Base-by-base conservation (phyloP, 2,329 filamentous ascomycete species). In the Trichophyton rubrum region DNA sequence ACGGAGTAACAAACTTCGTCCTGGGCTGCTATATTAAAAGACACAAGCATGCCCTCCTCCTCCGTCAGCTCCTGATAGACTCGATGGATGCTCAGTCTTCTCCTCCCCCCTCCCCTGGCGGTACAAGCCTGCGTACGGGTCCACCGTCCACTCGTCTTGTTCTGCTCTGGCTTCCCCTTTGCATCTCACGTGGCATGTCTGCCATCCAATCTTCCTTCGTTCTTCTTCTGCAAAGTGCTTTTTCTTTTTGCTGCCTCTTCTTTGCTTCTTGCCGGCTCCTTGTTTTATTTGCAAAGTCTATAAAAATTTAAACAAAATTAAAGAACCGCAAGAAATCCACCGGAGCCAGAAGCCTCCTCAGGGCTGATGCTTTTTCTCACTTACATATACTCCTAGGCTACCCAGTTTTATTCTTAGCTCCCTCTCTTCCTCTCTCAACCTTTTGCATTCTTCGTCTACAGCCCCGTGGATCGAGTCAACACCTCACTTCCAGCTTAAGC, bases 321-420 rank as follows among this genome's bases (percentile, higher is more conserved):
- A 35, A 55, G 49, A 55, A 55, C 27, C 49, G 49, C 49, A 55
- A 55, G 49, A 55, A 55, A 55, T 55, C 49, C 49, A 55, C 49
- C 49, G 49, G 20, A n/a, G 40, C 40, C 24, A 55, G 17, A 53
- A 55, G 49, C 27, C 49, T 55, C 49, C n/a, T 55, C 49, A 35
- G 49, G 30, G 27, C 49, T 35, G 27, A 27, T 35, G 24, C 27
- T 55, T 38, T 35, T 55, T 55, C 49, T 35, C 49, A 35, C 13
- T 55, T 55, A 13, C 33, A 38, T 38, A 55, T 35, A 55, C 30
- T 55, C 49, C 33, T 33, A 55, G 27, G 24, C 30, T 55, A 27
- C 45, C 45, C 49, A 27, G 33, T 20, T 55, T 55, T 35, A 33
- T 35, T 35, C 30, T 35, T 35, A 33, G 49, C 27, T 55, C 24